phyloP scores from a whole-genome alignment of 331 rosid genomes.

The Quercus phellos region DNA sequence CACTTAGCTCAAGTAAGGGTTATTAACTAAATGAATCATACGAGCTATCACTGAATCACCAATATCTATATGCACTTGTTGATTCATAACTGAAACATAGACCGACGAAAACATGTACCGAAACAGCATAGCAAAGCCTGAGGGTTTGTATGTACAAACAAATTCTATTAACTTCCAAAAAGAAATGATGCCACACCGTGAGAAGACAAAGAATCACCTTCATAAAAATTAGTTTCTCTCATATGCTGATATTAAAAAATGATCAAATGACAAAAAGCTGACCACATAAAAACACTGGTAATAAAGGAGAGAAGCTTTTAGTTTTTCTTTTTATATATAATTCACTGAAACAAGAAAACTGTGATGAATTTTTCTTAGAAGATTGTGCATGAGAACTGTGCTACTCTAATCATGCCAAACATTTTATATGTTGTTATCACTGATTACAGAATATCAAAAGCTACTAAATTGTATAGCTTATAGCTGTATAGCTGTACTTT shows the following conservation, averaged over 20 bases:
- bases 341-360: neutral
- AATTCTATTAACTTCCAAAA: neutral
- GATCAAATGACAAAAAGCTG: neutral
- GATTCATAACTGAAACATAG: neutral
- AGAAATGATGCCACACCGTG: neutral
- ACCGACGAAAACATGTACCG: neutral
- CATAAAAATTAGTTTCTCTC: neutral
- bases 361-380: neutral
- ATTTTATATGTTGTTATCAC: neutral
- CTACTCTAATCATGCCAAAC: neutral
- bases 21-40: neutral
- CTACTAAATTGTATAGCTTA: neutral
- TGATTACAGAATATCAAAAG: neutral
- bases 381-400: neutral
- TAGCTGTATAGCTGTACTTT: neutral
- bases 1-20: neutral
- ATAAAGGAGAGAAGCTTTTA: neutral
- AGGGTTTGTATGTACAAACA: neutral
- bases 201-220: neutral
- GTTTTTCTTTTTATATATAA: neutral
- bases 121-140: neutral
- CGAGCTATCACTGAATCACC: neutral
- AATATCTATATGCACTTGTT: neutral
- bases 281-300: neutral
- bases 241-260: neutral